Evolutionary conservation across 169 alveolate genomes (phyloP).

Genomic region (Plasmodium cynomolgi): DNA sequence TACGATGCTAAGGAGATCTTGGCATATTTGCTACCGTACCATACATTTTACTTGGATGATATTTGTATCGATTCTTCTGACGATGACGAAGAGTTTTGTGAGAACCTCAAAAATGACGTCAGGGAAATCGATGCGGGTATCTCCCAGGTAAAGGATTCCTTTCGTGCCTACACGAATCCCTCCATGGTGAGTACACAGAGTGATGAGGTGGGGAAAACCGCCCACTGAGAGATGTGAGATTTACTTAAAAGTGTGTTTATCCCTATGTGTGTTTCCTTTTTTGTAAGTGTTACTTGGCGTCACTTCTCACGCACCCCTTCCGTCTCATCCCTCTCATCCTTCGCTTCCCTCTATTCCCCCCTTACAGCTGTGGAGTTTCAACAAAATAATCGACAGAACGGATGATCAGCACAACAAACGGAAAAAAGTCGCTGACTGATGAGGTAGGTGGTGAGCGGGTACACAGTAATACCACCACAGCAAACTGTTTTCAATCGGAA

Average conservation of each 20-base stretch:
- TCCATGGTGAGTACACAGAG: neutral
- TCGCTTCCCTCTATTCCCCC: neutral
- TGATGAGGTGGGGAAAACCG: neutral
- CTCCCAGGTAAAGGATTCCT: constrained; percentile 26
- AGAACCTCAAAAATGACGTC: constrained; percentile 4
- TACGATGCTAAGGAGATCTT: constrained; percentile 63
- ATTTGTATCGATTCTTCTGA: constrained; percentile 27
- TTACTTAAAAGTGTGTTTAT: neutral
- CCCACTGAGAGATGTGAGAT: neutral
- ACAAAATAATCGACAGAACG: constrained; percentile 26
- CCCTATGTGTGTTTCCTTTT: neutral
- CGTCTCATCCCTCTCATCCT: neutral
- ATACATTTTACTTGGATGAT: constrained; percentile 42
- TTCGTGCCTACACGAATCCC: constrained; percentile 24
- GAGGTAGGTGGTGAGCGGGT: neutral
- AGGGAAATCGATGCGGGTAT: constrained; percentile 26
- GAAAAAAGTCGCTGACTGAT: neutral
- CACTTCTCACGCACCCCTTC: neutral
- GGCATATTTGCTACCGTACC: constrained; percentile 60
- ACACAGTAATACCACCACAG: neutral
- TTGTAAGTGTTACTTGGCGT: neutral
- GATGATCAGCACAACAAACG: constrained; percentile 10
- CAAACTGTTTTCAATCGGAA: neutral
- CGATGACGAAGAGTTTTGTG: neutral
- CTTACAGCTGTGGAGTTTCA: constrained; percentile 48